Base-by-base conservation (phyloP, 2,329 filamentous ascomycete species). In the Colletotrichum coccodes region DNA sequence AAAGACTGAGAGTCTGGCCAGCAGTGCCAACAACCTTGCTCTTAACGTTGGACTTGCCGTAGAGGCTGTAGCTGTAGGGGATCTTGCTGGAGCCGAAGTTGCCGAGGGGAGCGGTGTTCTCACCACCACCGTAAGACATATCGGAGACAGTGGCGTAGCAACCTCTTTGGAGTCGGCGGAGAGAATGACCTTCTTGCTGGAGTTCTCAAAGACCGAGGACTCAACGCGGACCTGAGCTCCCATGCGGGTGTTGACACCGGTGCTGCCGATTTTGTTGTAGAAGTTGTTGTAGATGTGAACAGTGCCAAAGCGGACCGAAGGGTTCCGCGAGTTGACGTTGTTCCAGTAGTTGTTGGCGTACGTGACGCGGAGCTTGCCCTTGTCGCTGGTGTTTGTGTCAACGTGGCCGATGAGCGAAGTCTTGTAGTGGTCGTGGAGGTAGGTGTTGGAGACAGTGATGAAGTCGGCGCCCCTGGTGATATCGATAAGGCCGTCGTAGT, bases 401-500 rank as follows among this genome's bases (percentile, higher is more conserved):
- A 83, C 86, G 84, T 90, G 88, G 21, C 86, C 88, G 69, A 90
- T 80, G 8, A 90, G 83, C 0, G 86, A 88, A 32, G 83, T 85
- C 79, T 90, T 91, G 80, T 82, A 90, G 82, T 90, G 87, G 62
- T 89, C 78, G 60, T 77, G 75, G 21, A 77, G 63, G 47, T 73
- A 73, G 23, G 75, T 79, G 78, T 79, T 82, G 65, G 76, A 79
- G 67, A 87, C 75, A 64, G 85, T 91, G 68, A 91, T 77, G 73
- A 80, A 92, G 81, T 92, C 89, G 7, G 85, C 81, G 46, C 82
- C 90, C 78, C 91, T 90, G 56, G 86, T 91, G 57, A 85, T 80
- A 72, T 92, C 91, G 53, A 90, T 79, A 1, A 92, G 85, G 34
- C 90, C 90, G 66, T 92, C 91, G 75, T 91, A 92, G 81, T 87